Evolutionary conservation across 208 protist genomes (phyloP).

Genomic region (Trypanosoma cruzi): DNA sequence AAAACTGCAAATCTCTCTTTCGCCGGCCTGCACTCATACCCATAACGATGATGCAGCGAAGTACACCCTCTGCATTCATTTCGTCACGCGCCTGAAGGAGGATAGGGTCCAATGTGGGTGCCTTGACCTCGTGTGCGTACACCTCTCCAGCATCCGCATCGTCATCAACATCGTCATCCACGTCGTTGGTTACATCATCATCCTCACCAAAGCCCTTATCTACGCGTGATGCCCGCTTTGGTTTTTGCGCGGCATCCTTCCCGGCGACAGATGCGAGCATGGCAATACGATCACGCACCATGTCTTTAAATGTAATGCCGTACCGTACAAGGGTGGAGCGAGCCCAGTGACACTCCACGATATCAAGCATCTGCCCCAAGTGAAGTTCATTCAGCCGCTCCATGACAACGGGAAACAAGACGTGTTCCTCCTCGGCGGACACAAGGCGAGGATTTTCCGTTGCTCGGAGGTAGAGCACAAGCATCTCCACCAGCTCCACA

Average conservation of each 20-base stretch:
- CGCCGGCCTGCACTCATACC: constrained; percentile 66
- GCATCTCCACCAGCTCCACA: constrained; percentile 37
- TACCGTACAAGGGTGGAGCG: constrained; percentile 75
- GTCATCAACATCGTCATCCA: constrained; percentile 8
- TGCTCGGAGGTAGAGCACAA: constrained; percentile 49
- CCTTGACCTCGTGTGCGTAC: constrained; percentile 17
- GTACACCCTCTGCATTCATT: constrained; percentile 43
- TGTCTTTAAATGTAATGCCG: constrained; percentile 56
- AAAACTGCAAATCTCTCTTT: constrained; percentile 79
- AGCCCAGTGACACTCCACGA: constrained; percentile 64
- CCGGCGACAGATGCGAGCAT: constrained; percentile 45
- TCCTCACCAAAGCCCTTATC: neutral
- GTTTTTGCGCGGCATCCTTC: neutral
- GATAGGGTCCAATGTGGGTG: constrained; percentile 29
- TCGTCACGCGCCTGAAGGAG: constrained; percentile 41
- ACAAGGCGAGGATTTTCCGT: constrained; percentile 55
- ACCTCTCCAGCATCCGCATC: constrained; percentile 17
- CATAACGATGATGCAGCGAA: constrained; percentile 64
- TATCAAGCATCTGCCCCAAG: constrained; percentile 57
- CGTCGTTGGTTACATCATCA: neutral
- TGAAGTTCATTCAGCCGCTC: constrained; percentile 54
- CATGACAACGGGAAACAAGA: constrained; percentile 68
- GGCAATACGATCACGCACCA: constrained; percentile 69
- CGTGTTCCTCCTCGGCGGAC: constrained; percentile 60
- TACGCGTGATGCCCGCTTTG: neutral